Percentiles rank a stretch among this genome's conserved stretches.
Evolutionary conservation across 1,139 yeast species (phyloP).

Genomic region (Arxiozyma bovina): DNA sequence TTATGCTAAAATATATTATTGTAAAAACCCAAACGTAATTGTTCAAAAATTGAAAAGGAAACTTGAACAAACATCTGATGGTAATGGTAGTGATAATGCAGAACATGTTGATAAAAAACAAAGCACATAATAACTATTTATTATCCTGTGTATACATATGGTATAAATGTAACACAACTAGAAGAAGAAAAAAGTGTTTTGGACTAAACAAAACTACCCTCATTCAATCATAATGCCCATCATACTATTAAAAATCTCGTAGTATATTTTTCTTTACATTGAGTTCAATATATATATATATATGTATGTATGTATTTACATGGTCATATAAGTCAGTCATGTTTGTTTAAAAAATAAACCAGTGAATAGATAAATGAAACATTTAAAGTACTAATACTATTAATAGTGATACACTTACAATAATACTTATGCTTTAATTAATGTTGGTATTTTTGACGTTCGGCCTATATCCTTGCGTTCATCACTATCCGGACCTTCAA

Average conservation of each 20-base stretch:
- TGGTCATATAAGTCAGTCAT: neutral
- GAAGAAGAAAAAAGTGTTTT: too few species aligned
- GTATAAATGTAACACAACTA: too few species aligned
- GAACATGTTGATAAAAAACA: neutral
- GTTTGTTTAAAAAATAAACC: neutral
- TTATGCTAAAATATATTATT: slow-evolving; percentile 55
- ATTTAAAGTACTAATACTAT: too few species aligned
- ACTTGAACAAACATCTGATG: slow-evolving; percentile 8
- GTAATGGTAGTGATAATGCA: slow-evolving; percentile 5
- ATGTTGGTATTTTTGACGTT: slow-evolving; percentile 27
- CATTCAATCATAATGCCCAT: neutral
- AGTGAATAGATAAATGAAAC: too few species aligned
- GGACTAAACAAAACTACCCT: too few species aligned
- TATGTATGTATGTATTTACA: neutral
- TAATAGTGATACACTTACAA: neutral
- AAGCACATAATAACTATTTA: neutral
- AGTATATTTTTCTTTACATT: too few species aligned
- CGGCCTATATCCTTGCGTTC: slow-evolving; percentile 29
- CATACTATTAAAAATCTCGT: too few species aligned
- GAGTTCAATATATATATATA: too few species aligned
- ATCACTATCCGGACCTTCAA: slow-evolving; percentile 45
- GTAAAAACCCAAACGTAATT: slow-evolving; percentile 48
- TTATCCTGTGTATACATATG: neutral
- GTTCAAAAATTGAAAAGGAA: slow-evolving; percentile 30
- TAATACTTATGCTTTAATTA: slow-evolving; percentile 23